These are phyloP conservation scores for Diaporthe sp. DNA, from an alignment of 2,329 filamentous ascomycete species.

Conservation along the genomic window DNA sequence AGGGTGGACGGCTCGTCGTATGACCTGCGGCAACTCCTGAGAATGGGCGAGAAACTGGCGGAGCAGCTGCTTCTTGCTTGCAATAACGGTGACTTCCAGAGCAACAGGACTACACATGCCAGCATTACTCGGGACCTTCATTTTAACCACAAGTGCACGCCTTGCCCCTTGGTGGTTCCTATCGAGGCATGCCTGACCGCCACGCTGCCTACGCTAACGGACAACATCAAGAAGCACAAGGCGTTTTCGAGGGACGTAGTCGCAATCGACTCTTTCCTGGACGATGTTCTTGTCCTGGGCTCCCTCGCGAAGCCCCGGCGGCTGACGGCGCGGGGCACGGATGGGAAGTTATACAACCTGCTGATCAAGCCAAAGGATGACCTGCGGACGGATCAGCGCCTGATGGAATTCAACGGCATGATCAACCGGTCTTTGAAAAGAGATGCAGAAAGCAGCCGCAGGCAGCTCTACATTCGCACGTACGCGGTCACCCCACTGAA, in stretches of 20 bases:
- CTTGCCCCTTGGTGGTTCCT: slow-evolving; percentile 88
- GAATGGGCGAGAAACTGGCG: slow-evolving; percentile 84
- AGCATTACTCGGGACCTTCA: slow-evolving; percentile 82
- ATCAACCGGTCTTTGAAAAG: slow-evolving; percentile 95
- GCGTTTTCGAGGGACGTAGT: slow-evolving; percentile 90
- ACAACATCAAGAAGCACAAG: slow-evolving; percentile 81
- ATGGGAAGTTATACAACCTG: slow-evolving; percentile 89
- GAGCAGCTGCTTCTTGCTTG: slow-evolving; percentile 86
- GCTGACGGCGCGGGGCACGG: slow-evolving; percentile 87
- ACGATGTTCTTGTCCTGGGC: slow-evolving; percentile 90
- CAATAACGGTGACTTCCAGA: slow-evolving; percentile 79
- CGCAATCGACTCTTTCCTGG: slow-evolving; percentile 83
- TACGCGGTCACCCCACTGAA: slow-evolving; percentile 97
- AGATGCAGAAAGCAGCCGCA: slow-evolving; percentile 89
- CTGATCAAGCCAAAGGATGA: slow-evolving; percentile 99
- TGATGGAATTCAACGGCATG: slow-evolving; percentile 99
- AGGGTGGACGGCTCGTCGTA: slow-evolving; percentile 58
- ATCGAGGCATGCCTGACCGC: slow-evolving; percentile 88
- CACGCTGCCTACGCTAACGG: slow-evolving; percentile 80
- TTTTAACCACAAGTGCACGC: slow-evolving; percentile 87
- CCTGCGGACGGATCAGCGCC: slow-evolving; percentile 93
- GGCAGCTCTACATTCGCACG: slow-evolving; percentile 94
- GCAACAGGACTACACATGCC: slow-evolving; percentile 74
- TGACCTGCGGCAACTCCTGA: slow-evolving; percentile 80
- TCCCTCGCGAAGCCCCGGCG: slow-evolving; percentile 94